Percentiles rank a stretch among this genome's conserved stretches.
Evolutionary conservation across 345 rosid species (phyloP).

Genomic region (Acer yangbiense): DNA sequence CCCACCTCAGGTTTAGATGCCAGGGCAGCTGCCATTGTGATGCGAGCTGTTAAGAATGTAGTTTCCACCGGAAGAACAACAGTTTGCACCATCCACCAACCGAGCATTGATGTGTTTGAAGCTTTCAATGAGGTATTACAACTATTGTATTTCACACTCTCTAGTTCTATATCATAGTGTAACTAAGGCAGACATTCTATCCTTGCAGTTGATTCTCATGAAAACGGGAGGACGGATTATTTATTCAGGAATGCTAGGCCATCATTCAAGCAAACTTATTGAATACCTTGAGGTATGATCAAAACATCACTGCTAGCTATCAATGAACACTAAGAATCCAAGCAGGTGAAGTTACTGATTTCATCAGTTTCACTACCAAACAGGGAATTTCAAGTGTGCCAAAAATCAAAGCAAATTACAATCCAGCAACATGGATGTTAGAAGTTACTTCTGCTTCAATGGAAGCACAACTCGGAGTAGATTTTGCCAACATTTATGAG

Average conservation of each 20-base stretch:
- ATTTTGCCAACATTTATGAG: slow-evolving; percentile 38
- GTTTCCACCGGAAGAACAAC: slow-evolving; percentile 16
- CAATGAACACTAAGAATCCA: not conserved
- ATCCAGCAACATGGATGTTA: slow-evolving; percentile 71
- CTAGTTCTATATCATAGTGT: not conserved
- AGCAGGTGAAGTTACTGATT: not conserved
- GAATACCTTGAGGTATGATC: slow-evolving; percentile 18
- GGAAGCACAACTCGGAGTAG: slow-evolving; percentile 44
- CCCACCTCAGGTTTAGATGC: slow-evolving; percentile 19
- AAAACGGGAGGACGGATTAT: slow-evolving; percentile 2
- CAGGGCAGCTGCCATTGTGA: slow-evolving; percentile 17
- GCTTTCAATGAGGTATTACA: slow-evolving; percentile 16
- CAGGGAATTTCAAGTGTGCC: slow-evolving; percentile 49
- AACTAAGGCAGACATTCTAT: not conserved
- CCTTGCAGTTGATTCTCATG: slow-evolving; percentile 13
- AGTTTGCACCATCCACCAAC: slow-evolving; percentile 20
- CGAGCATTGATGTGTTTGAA: slow-evolving; percentile 13
- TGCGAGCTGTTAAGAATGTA: slow-evolving; percentile 15
- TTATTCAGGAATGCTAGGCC: slow-evolving; percentile 10
- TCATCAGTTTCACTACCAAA: not conserved
- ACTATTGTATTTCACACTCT: not conserved
- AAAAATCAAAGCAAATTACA: slow-evolving; percentile 47
- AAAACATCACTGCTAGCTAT: too few relatives aligned
- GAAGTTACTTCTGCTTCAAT: slow-evolving; percentile 48
- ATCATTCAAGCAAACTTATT: slow-evolving; percentile 8